phyloP scores from a whole-genome alignment of 352 stramenopile species.

The Stramenopiles sp. region DNA sequence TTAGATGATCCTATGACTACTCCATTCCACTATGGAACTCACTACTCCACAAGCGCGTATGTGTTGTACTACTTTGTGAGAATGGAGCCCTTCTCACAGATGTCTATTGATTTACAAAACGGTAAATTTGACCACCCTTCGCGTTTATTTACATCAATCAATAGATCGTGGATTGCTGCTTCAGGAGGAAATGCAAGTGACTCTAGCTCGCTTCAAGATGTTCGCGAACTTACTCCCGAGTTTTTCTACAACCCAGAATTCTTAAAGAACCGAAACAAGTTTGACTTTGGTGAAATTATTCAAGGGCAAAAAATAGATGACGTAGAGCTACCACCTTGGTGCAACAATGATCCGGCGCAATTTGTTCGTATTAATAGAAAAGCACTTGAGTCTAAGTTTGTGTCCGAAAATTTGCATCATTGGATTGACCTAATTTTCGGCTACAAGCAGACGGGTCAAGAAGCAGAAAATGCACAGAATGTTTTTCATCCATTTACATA shows the following conservation, averaged over 20 bases:
- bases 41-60: not conserved
- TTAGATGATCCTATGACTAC: not conserved
- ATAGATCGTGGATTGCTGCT: slow-evolving; percentile 16
- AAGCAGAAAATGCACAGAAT: slow-evolving; percentile 26
- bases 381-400: slow-evolving; percentile 75
- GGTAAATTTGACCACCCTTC: not conserved
- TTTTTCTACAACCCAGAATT: slow-evolving; percentile 63
- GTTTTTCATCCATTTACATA: not conserved
- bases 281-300: slow-evolving; percentile 67
- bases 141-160: not conserved
- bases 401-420: slow-evolving; percentile 79
- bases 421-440: slow-evolving; percentile 26
- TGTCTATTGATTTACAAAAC: not conserved
- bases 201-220: slow-evolving; percentile 24
- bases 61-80: not conserved
- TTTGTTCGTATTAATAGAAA: slow-evolving; percentile 84
- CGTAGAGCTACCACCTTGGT: slow-evolving; percentile 77
- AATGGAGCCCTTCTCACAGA: not conserved
- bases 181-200: slow-evolving; percentile 59
- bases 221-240: not conserved
- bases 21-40: not conserved
- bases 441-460: slow-evolving; percentile 20
- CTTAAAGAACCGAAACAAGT: slow-evolving; percentile 79
- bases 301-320: slow-evolving; percentile 52
- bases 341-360: slow-evolving; percentile 18